Evolutionary conservation across 2,329 filamentous ascomycete genomes (phyloP).

Genomic region (Phaeosphaeria sp.): DNA sequence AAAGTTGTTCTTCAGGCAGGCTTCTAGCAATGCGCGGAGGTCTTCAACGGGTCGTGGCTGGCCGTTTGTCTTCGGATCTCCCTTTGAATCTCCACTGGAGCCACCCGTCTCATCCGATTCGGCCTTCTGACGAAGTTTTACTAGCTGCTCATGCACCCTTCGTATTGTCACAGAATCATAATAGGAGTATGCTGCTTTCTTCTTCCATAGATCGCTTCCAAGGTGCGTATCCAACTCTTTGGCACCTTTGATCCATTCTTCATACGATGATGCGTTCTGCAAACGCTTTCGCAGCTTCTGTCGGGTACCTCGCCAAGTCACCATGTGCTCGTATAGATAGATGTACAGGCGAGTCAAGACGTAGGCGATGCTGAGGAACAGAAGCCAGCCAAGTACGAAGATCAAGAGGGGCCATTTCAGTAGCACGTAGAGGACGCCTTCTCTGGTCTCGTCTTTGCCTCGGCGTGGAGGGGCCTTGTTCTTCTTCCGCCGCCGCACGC

Average conservation of each 20-base stretch:
- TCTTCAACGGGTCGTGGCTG: constrained; percentile 69
- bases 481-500: constrained; percentile 59
- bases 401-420: constrained; percentile 91
- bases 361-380: constrained; percentile 75
- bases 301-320: constrained; percentile 85
- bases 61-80: constrained; percentile 16
- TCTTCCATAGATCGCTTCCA: constrained; percentile 81
- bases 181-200: constrained; percentile 74
- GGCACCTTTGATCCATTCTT: constrained; percentile 83
- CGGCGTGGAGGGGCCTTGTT: constrained; percentile 49
- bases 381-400: constrained; percentile 80
- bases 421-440: constrained; percentile 87
- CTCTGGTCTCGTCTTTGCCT: constrained; percentile 86
- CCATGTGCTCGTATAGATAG: constrained; percentile 86
- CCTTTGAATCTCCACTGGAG: constrained; percentile 20
- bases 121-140: constrained; percentile 62
- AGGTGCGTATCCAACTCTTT: constrained; percentile 80
- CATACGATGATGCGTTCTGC: constrained; percentile 74
- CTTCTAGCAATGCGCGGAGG: constrained; percentile 78
- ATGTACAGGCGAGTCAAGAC: constrained; percentile 87
- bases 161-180: constrained; percentile 88
- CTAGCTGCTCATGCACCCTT: constrained; percentile 78
- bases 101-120: constrained; percentile 61
- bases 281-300: constrained; percentile 74
- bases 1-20: constrained; percentile 97